These are phyloP conservation scores for Mimosa pudica DNA, from an alignment of 306 rosid genomes.

Conservation along the genomic window DNA sequence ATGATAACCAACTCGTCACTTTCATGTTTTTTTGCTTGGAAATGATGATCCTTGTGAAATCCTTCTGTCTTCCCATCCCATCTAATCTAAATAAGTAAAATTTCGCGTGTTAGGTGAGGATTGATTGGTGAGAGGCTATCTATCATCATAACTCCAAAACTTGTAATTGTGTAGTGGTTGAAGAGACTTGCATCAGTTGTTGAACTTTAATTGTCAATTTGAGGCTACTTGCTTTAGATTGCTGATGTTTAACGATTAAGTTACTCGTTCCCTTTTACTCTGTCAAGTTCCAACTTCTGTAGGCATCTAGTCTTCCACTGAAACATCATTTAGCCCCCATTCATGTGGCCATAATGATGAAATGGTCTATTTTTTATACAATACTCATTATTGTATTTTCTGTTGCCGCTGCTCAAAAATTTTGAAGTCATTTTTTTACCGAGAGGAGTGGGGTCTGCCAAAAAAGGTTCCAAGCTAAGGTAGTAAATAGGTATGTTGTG, in stretches of 20 bases:
- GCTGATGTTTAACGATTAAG: neutral
- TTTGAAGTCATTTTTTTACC: no score
- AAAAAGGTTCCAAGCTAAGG: no score
- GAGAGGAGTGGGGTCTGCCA: no score
- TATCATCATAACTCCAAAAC: slow-evolving; percentile 33
- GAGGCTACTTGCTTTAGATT: slow-evolving; percentile 14
- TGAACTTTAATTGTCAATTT: slow-evolving; percentile 33
- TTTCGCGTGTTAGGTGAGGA: slow-evolving; percentile 33
- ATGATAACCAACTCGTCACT: neutral
- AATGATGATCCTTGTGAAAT: neutral
- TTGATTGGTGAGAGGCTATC: slow-evolving; percentile 33
- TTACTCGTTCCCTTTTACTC: neutral
- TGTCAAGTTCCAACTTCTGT: neutral
- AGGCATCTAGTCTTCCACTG: neutral
- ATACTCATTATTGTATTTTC: neutral
- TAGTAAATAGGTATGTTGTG: no score
- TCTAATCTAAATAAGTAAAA: slow-evolving; percentile 25
- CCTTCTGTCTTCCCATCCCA: slow-evolving; percentile 13
- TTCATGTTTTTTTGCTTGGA: neutral
- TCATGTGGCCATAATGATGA: no score
- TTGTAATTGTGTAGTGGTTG: slow-evolving; percentile 33
- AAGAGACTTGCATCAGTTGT: slow-evolving; percentile 31
- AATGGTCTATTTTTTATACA: no score
- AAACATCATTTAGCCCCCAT: neutral
- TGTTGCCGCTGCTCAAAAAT: neutral